Evolutionary conservation across 2,329 filamentous ascomycete genomes (phyloP).

Genomic region (Curvularia lunata): DNA sequence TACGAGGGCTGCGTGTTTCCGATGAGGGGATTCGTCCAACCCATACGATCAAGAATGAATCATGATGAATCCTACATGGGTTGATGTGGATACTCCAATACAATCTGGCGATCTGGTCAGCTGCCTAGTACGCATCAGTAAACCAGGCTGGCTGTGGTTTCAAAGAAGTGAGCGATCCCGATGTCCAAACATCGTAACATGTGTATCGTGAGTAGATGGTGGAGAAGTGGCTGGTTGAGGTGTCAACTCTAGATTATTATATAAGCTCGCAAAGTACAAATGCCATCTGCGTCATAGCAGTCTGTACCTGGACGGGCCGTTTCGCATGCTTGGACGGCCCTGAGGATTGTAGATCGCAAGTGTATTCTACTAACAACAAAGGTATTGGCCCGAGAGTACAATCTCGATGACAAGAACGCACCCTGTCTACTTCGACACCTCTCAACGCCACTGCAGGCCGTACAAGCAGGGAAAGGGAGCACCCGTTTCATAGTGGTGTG

Average conservation of each 20-base stretch:
- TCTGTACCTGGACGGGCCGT: background rate
- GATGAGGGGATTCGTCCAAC: background rate
- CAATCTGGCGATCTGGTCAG: background rate
- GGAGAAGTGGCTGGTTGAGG: background rate
- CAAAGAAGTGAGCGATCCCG: background rate
- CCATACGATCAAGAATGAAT: background rate
- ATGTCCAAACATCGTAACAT: background rate
- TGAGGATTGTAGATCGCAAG: background rate
- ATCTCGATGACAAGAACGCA: background rate
- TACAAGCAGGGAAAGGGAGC: background rate
- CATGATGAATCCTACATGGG: background rate
- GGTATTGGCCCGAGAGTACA: background rate
- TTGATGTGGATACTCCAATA: background rate
- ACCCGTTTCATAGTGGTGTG: constrained; percentile 1
- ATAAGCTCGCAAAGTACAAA: background rate
- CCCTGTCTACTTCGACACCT: background rate
- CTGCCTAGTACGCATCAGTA: background rate
- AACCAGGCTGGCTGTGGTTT: background rate
- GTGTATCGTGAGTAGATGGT: background rate
- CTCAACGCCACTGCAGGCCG: background rate
- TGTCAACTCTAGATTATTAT: background rate
- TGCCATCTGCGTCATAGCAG: background rate
- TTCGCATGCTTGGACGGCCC: background rate
- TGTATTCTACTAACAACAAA: background rate
- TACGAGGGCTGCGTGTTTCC: background rate